Evolutionary conservation across 1,139 yeast species (phyloP), one percentile per base, ranked within the genome.

Genomic region (Schwanniomyces etchellsii): DNA sequence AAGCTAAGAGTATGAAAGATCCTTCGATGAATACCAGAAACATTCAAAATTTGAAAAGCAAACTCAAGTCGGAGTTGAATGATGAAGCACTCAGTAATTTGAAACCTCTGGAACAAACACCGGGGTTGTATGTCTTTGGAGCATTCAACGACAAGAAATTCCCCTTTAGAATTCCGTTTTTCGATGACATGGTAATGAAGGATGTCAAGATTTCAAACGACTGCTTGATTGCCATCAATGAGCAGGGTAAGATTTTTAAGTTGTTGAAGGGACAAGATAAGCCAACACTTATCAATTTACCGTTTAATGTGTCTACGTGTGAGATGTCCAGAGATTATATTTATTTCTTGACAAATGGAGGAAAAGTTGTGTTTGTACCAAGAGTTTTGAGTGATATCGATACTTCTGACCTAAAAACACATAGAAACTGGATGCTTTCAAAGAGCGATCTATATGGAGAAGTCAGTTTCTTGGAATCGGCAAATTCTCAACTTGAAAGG

Each of bases 191-290:
- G 57, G 45, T 64, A 12, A 54, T 88, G 28, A 64, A 70, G 28
- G 82, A 78, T 45, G 74, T 86, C n/a, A 60, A 64, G 22, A 46
- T 84, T 12, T 48, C 55, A 1, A 58, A 64, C 14, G 74, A 69
- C 15, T 56, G 53, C 5, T 64, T 79, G 16, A 82, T 77, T 3
- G 78, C 77, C 1, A 78, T 93, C 14, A 72, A 80, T 37, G 70
- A 70, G 1, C 70, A 71, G 16, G 97, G 97, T n/a, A 74, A 80
- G 44, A 67, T 85, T 14, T 78, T 75, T 35, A 84, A 81, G 48
- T 83, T 88, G 81, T 73, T 75, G 25, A 45, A 55, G 18, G 70
- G 68, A 34, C 29, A 26, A 40, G 23, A 38, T 39, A 18, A n/a
- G 18, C 64, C 60, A 2, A 37, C 43, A 21, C 35, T 43, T 34